Evolutionary conservation across 345 rosid species (phyloP), one percentile per base, ranked within the genome.

Genomic region (Cardamine occulta): DNA sequence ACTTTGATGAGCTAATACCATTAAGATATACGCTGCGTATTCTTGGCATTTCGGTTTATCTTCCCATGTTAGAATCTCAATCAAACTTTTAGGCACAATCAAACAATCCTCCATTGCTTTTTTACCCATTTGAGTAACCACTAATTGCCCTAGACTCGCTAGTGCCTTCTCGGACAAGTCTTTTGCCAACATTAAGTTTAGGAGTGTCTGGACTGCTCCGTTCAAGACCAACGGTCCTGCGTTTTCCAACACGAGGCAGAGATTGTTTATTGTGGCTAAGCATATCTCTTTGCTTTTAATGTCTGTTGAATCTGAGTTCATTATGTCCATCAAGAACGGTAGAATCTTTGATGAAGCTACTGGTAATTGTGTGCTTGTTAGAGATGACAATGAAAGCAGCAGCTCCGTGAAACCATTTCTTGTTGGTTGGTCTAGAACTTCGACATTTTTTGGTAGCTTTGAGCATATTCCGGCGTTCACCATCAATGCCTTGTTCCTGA

Each of bases 1-100:
- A 57, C 96, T 89, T 65, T 92, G 99, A 67, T 95, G 89, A 31
- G 96, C 99, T 55, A 95, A 78, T 35, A 90, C 85, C 97, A 95
- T 90, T 63, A 95, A 26, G 71, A 90, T 84, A 47, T 92, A 90
- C 1, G 87, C 99, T 0, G 93, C 78, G 18, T 86, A 71, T 73
- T 95, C 99, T 72, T 92, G 97, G 75, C 96, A 90, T 75, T 86
- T 95, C 0, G 97, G 93, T 69, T 65, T 82, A 32, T 92, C 96
- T 15, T 92, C 97, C 99, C 99, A 95, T 32, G 92, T 85, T 72
- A 95, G 35, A 57, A 86, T 79, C 86, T 90, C 97, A 42, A 95
- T 89, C 80, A 95, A 78, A 68, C 77, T 73, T 19, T 76, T 85
- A 1, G 96, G 97, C 35, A 88, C 92, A 53, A 70, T 2, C 10